These are phyloP conservation scores for Ophiostoma australiae DNA, from an alignment of 2,329 filamentous ascomycete genomes.

Conservation along the genomic window DNA sequence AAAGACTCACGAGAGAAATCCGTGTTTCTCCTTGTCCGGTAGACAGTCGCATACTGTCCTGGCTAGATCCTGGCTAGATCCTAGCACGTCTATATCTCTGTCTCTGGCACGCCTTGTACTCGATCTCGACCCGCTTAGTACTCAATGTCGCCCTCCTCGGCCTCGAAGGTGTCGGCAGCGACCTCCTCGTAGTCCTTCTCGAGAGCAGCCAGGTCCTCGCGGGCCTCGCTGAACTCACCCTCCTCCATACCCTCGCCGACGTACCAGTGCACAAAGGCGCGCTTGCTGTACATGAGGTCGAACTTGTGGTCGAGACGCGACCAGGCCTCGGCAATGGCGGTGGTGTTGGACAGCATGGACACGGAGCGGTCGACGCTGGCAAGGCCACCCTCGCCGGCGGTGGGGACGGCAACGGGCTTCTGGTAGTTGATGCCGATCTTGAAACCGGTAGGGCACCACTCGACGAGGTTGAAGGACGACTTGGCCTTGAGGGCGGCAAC, in stretches of 20 bases:
- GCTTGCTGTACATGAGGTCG: slow-evolving; percentile 74
- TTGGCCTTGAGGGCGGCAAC: slow-evolving; percentile 65
- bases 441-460: slow-evolving; percentile 72
- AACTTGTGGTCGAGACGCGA: slow-evolving; percentile 69
- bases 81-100: too few species aligned
- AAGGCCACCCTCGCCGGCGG: slow-evolving; percentile 52
- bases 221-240: slow-evolving; percentile 81
- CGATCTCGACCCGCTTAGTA: slow-evolving; percentile 58
- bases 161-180: slow-evolving; percentile 63
- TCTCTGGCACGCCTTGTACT: neutral
- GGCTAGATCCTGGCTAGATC: neutral
- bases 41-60: neutral
- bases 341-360: slow-evolving; percentile 69
- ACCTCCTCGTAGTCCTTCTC: slow-evolving; percentile 88
- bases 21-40: neutral
- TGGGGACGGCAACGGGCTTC: slow-evolving; percentile 57
- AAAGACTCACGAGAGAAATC: neutral
- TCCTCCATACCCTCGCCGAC: slow-evolving; percentile 92
- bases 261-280: slow-evolving; percentile 72
- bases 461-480: slow-evolving; percentile 66
- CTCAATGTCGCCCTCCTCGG: slow-evolving; percentile 64
- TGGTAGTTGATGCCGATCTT: slow-evolving; percentile 73
- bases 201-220: slow-evolving; percentile 77
- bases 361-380: slow-evolving; percentile 59
- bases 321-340: slow-evolving; percentile 69